Percentiles rank a stretch among this genome's conserved stretches.
These are phyloP conservation scores for Meyerozyma guilliermondii DNA, from an alignment of 1,139 yeast species.

Conservation along the genomic window DNA sequence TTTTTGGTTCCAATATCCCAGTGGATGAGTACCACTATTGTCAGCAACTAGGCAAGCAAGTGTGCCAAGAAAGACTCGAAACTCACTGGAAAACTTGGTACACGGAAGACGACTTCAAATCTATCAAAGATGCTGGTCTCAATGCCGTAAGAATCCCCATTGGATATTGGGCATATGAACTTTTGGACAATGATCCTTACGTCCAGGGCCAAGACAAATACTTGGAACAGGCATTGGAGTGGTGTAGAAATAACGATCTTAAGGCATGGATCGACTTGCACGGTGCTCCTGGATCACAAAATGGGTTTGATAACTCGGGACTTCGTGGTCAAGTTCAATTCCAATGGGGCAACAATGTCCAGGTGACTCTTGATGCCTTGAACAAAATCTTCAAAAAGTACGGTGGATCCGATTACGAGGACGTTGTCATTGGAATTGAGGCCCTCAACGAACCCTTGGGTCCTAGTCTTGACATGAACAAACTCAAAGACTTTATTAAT, in stretches of 20 bases:
- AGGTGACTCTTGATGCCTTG: slow-evolving; percentile 49
- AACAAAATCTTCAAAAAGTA: slow-evolving; percentile 49
- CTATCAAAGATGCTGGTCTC: slow-evolving; percentile 63
- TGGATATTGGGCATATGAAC: slow-evolving; percentile 92
- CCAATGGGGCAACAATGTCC: slow-evolving; percentile 49
- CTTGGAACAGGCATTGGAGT: slow-evolving; percentile 68
- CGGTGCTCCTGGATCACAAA: slow-evolving; percentile 97
- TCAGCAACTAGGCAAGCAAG: slow-evolving; percentile 54
- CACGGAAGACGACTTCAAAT: slow-evolving; percentile 64
- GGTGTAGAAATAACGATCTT: slow-evolving; percentile 62
- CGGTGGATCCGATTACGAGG: slow-evolving; percentile 58
- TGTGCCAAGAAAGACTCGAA: slow-evolving; percentile 47
- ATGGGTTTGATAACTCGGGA: slow-evolving; percentile 96
- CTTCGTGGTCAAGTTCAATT: slow-evolving; percentile 60
- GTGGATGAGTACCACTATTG: slow-evolving; percentile 83
- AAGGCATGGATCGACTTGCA: slow-evolving; percentile 91
- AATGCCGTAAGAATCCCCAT: slow-evolving; percentile 88
- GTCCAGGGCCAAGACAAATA: slow-evolving; percentile 78
- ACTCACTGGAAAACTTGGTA: slow-evolving; percentile 80
- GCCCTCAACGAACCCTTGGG: slow-evolving; percentile 89
- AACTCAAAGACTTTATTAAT: slow-evolving; percentile 52
- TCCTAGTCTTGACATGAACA: slow-evolving; percentile 52
- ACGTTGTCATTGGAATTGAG: slow-evolving; percentile 80
- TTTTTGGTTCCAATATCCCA: slow-evolving; percentile 47
- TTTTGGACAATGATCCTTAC: slow-evolving; percentile 69